phyloP scores from a whole-genome alignment of 1,284 basidiomycete genomes.

The Ustilago lituana region DNA sequence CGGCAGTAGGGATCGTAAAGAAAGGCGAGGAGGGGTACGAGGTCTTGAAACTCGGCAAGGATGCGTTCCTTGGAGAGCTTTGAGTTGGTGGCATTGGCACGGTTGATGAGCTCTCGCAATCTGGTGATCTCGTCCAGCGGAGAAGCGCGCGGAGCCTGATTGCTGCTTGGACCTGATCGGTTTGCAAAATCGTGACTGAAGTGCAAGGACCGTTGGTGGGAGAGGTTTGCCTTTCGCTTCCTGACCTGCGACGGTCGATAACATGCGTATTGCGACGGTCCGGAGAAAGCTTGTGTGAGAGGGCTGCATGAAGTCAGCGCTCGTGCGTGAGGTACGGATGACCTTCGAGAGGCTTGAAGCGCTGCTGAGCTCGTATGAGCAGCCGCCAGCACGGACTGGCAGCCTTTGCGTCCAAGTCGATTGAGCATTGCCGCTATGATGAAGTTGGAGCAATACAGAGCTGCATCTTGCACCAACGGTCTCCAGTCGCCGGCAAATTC shows the following conservation, averaged over 20 bases:
- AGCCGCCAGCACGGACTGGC: constrained; percentile 7
- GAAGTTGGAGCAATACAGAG: background rate
- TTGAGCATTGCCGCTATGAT: constrained; percentile 13
- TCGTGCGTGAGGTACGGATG: background rate
- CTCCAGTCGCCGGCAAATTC: too few species aligned
- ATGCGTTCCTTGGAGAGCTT: constrained; percentile 38
- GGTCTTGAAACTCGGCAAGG: constrained; percentile 33
- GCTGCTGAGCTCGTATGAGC: background rate
- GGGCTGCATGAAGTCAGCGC: background rate
- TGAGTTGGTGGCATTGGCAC: constrained; percentile 43
- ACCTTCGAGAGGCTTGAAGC: background rate
- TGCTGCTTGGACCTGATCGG: constrained; percentile 6
- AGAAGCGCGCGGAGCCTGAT: constrained; percentile 8
- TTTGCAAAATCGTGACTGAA: constrained; percentile 9
- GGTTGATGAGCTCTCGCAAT: constrained; percentile 42
- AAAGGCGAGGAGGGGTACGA: constrained; percentile 32
- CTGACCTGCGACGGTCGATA: too few species aligned
- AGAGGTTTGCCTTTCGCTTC: background rate
- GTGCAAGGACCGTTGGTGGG: constrained; percentile 9
- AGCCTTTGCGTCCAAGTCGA: constrained; percentile 3
- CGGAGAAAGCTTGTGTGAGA: background rate
- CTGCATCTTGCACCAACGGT: background rate
- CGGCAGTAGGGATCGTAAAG: constrained; percentile 46
- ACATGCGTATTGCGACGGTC: too few species aligned
- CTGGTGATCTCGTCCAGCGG: constrained; percentile 44